phyloP scores from a whole-genome alignment of 768 basidiomycete genomes.

The Agrocybe praecox region DNA sequence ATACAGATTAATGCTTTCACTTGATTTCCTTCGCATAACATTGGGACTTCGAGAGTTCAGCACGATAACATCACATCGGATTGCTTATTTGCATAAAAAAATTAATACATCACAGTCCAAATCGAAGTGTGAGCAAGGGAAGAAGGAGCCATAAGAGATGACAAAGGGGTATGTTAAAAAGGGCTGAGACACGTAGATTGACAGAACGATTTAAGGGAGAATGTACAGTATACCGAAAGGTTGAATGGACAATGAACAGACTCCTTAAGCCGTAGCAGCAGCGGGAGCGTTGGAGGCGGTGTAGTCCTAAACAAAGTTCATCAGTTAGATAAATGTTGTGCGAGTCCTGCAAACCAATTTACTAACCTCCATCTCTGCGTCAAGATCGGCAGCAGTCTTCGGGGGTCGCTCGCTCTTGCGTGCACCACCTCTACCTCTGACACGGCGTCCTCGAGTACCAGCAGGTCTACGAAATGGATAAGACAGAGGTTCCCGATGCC shows the following conservation, averaged over 20 bases:
- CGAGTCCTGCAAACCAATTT: neutral
- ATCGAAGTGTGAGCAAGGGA: constrained; percentile 7
- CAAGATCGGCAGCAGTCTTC: constrained; percentile 88
- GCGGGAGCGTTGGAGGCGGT: constrained; percentile 61
- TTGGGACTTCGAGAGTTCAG: too few relatives aligned
- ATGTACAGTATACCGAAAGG: constrained; percentile 18
- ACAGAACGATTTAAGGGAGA: constrained; percentile 9
- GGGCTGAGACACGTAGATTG: constrained; percentile 11
- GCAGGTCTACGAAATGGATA: constrained; percentile 28
- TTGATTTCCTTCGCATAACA: too few relatives aligned
- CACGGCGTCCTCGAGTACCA: constrained; percentile 49
- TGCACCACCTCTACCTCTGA: constrained; percentile 40
- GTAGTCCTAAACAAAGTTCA: constrained; percentile 60
- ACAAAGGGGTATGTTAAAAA: constrained; percentile 18
- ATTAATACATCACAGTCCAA: constrained; percentile 18
- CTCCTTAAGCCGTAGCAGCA: constrained; percentile 26
- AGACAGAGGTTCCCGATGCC: constrained; percentile 4
- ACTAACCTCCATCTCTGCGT: constrained; percentile 96
- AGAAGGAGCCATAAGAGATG: constrained; percentile 7
- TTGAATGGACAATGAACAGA: constrained; percentile 13
- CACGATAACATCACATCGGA: neutral
- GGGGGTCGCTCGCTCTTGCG: constrained; percentile 63
- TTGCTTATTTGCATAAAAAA: neutral
- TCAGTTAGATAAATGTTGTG: neutral
- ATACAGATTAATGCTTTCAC: too few relatives aligned